A percentile compares a stretch with the other conserved stretches of the same genome.
Evolutionary conservation across 805 yeast species (phyloP).

Genomic region (Dipodascopsis tothii): DNA sequence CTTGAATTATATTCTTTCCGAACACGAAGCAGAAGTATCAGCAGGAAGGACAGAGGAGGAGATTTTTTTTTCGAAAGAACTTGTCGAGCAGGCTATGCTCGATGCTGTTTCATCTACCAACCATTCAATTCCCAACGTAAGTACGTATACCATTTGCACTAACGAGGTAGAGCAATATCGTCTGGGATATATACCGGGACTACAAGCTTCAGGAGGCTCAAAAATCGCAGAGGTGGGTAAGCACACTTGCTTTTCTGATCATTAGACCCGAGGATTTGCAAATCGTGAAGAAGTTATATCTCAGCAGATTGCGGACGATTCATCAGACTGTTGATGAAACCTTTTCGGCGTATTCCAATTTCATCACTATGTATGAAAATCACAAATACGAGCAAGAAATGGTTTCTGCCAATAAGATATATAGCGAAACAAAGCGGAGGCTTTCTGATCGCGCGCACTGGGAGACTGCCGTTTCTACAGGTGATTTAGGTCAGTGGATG

Average conservation of each 20-base stretch:
- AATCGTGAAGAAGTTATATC: slow-evolving; percentile 15
- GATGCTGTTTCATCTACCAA: slow-evolving; percentile 20
- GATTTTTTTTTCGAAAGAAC: slow-evolving; percentile 4
- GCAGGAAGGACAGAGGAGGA: slow-evolving; percentile 1
- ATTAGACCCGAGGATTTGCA: slow-evolving; percentile 4
- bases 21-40: slow-evolving; percentile 3
- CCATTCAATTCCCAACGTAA: slow-evolving; percentile 14
- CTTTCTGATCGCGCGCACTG: slow-evolving; percentile 11
- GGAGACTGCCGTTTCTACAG: slow-evolving; percentile 19
- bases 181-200: slow-evolving; percentile 24
- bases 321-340: slow-evolving; percentile 26
- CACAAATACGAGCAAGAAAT: slow-evolving; percentile 27
- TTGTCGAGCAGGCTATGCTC: slow-evolving; percentile 6
- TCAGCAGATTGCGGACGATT: slow-evolving; percentile 25
- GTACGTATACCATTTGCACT: background rate
- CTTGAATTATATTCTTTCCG: slow-evolving; percentile 6
- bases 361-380: slow-evolving; percentile 24
- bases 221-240: background rate
- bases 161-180: slow-evolving; percentile 13
- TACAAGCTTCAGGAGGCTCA: background rate
- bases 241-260: background rate
- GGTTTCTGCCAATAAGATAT: slow-evolving; percentile 24
- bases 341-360: slow-evolving; percentile 27
- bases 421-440: slow-evolving; percentile 12
- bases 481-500: slow-evolving; percentile 20